phyloP scores from a whole-genome alignment of 2,329 filamentous ascomycete genomes.

The Leptographium wingfieldii region DNA sequence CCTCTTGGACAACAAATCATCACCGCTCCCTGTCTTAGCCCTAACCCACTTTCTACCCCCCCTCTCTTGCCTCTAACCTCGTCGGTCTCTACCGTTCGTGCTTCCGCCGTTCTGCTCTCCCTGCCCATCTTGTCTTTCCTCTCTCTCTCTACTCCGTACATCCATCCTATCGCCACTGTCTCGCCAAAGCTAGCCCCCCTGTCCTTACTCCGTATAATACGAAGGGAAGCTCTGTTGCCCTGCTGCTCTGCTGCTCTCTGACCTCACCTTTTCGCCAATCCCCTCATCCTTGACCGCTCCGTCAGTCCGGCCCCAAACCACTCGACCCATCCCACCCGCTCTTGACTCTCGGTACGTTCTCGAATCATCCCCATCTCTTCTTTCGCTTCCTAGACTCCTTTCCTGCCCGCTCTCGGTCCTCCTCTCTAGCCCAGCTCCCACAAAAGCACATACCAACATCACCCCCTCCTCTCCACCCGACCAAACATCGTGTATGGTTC shows the following conservation, averaged over 20 bases:
- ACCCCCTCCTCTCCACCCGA: neutral
- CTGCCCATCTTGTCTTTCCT: neutral
- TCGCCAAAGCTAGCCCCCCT: neutral
- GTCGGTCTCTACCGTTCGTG: neutral
- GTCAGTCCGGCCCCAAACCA: neutral
- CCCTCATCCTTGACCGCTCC: neutral
- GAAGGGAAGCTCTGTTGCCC: neutral
- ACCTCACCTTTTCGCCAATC: neutral
- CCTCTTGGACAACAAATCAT: constrained; percentile 6
- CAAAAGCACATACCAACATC: neutral
- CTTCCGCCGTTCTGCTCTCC: neutral
- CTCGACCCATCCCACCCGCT: neutral
- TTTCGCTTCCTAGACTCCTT: neutral
- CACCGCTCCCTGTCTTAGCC: constrained; percentile 2
- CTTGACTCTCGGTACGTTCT: neutral
- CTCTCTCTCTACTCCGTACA: neutral
- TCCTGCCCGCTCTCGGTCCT: neutral
- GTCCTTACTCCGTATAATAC: neutral
- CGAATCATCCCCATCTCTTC: neutral
- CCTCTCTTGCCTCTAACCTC: neutral
- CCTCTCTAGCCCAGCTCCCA: neutral
- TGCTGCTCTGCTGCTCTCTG: neutral
- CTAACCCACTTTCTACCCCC: constrained; percentile 5
- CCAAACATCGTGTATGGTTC: neutral
- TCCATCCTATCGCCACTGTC: neutral